phyloP scores from a whole-genome alignment of 805 yeast species.

The Peterozyma toletana region DNA sequence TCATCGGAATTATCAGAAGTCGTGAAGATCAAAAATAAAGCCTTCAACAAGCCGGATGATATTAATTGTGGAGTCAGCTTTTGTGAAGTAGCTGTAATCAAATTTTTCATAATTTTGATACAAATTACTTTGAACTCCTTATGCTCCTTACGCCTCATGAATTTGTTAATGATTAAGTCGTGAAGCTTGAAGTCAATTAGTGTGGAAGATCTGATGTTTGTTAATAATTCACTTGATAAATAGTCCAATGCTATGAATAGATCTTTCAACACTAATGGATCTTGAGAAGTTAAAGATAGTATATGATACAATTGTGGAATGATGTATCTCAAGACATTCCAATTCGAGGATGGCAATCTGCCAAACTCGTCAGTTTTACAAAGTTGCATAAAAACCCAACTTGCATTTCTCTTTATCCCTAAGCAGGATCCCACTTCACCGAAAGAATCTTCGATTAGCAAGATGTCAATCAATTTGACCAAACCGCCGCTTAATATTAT shows the following conservation, averaged over 20 bases:
- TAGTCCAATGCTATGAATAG: slow-evolving; percentile 4
- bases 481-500: slow-evolving; percentile 9
- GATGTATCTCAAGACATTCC: slow-evolving; percentile 9
- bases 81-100: slow-evolving; percentile 8
- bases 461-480: slow-evolving; percentile 7
- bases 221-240: slow-evolving; percentile 7
- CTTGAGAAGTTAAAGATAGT: slow-evolving; percentile 3
- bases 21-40: slow-evolving; percentile 5
- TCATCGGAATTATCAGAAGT: slow-evolving; percentile 1
- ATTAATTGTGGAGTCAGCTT: slow-evolving; percentile 2
- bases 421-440: background rate
- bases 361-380: slow-evolving; percentile 9
- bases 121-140: slow-evolving; percentile 3
- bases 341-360: slow-evolving; percentile 7
- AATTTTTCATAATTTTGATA: slow-evolving; percentile 7
- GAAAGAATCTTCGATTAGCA: slow-evolving; percentile 7
- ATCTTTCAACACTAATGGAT: slow-evolving; percentile 3
- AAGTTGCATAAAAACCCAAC: slow-evolving; percentile 10
- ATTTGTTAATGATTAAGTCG: slow-evolving; percentile 4
- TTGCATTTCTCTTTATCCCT: slow-evolving; percentile 5
- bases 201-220: slow-evolving; percentile 3
- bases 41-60: slow-evolving; percentile 3
- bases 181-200: slow-evolving; percentile 7
- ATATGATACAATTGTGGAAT: slow-evolving; percentile 7
- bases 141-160: slow-evolving; percentile 1